phyloP scores from a whole-genome alignment of 163 green algal genomes.

The Chloromonas sp. region DNA sequence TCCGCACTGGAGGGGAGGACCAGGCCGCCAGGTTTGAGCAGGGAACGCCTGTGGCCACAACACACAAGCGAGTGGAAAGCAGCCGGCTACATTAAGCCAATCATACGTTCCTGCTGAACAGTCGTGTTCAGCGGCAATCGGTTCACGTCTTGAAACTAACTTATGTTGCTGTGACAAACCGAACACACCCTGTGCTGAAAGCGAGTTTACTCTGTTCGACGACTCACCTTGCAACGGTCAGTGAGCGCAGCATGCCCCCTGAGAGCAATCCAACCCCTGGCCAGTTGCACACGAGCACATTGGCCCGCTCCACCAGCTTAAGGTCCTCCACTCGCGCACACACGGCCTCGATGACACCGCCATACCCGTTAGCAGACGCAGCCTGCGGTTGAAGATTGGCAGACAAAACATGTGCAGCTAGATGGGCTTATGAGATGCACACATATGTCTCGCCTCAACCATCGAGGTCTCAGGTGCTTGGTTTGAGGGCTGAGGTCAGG shows the following conservation, averaged over 20 bases:
- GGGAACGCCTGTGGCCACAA: slow-evolving; percentile 8
- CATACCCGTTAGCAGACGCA: neutral
- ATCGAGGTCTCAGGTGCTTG: too few species aligned
- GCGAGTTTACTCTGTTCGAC: neutral
- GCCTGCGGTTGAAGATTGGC: neutral
- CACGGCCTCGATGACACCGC: neutral
- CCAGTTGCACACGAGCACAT: slow-evolving; percentile 28
- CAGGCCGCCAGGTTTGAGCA: slow-evolving; percentile 23
- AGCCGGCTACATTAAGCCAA: neutral
- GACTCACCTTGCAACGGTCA: slow-evolving; percentile 1
- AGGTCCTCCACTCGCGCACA: slow-evolving; percentile 1
- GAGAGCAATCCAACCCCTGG: slow-evolving; percentile 17
- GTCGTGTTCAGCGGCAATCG: too few species aligned
- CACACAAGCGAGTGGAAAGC: neutral
- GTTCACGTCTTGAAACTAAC: too few species aligned
- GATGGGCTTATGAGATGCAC: too few species aligned
- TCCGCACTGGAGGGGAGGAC: slow-evolving; percentile 20
- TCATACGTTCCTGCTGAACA: too few species aligned
- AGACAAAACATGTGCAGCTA: too few species aligned
- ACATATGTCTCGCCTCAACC: too few species aligned
- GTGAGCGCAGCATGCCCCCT: slow-evolving; percentile 17
- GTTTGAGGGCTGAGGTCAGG: too few species aligned
- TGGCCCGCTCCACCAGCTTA: neutral
- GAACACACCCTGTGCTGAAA: too few species aligned
- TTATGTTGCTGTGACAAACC: too few species aligned